These are phyloP conservation scores for Colletotrichum higginsianum DNA, from an alignment of 2,329 filamentous ascomycete species.

Conservation along the genomic window DNA sequence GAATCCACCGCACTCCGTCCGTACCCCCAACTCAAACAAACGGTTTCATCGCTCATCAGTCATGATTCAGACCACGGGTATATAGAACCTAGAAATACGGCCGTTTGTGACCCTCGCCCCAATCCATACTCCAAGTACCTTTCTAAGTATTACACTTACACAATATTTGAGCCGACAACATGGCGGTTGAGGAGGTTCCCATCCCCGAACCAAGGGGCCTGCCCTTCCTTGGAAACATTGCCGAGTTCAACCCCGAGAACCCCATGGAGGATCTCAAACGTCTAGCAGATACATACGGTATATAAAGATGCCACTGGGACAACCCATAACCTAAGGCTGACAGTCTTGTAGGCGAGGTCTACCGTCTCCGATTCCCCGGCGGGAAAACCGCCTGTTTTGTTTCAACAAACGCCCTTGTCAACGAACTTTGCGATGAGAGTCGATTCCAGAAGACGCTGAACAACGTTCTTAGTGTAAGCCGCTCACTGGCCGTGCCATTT, in stretches of 20 bases:
- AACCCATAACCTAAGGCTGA: not conserved
- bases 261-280: conserved; percentile 68
- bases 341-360: conserved; percentile 68
- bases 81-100: not conserved
- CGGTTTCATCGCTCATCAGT: too few relatives aligned
- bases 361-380: conserved; percentile 66
- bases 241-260: conserved; percentile 73
- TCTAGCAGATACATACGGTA: conserved; percentile 77
- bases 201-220: conserved; percentile 69
- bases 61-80: not conserved
- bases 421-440: conserved; percentile 76
- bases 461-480: conserved; percentile 55
- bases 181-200: conserved; percentile 45
- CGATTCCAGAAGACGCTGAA: conserved; percentile 74
- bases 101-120: too few relatives aligned
- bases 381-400: conserved; percentile 63
- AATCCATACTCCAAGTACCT: not conserved
- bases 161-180: conserved; percentile 35
- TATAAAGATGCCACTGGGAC: conserved; percentile 33
- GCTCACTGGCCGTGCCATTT: too few relatives aligned
- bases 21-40: too few relatives aligned
- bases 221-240: conserved; percentile 76
- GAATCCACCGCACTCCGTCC: too few relatives aligned
- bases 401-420: conserved; percentile 68
- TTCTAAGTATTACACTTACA: not conserved